Conservation (phyloP, 768 basidiomycete species). For the Russula foetens region DNA sequence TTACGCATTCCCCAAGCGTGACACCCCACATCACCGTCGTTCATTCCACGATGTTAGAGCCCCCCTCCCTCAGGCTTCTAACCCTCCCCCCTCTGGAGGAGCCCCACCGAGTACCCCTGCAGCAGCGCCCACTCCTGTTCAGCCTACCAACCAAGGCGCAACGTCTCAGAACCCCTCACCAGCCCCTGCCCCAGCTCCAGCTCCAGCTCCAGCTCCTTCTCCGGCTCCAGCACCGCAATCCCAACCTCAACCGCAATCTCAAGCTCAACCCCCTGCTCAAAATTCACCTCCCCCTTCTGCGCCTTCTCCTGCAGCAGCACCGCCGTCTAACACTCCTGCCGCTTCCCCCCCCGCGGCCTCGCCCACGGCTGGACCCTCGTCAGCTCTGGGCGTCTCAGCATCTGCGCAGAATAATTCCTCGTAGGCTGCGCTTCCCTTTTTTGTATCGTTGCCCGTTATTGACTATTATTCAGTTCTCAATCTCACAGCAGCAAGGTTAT, state of each 20-base stretch:
- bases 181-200: background rate
- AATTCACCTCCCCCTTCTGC: background rate
- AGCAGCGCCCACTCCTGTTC: background rate
- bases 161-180: too few species aligned
- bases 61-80: background rate
- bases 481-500: background rate
- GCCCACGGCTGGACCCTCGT: background rate
- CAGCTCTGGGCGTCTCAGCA: background rate
- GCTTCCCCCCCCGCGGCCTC: background rate
- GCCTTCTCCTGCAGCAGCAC: background rate
- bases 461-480: background rate
- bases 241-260: too few species aligned
- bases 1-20: background rate
- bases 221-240: background rate
- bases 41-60: constrained; percentile 1
- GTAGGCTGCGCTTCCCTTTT: background rate
- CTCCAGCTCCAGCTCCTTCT: background rate
- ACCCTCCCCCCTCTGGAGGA: background rate
- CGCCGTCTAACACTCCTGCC: background rate
- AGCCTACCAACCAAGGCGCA: background rate
- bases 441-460: background rate
- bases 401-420: background rate
- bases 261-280: too few species aligned
- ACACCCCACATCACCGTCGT: background rate
- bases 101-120: too few species aligned